Conservation (phyloP, 805 yeast species). For the Teunomyces kruisii region DNA sequence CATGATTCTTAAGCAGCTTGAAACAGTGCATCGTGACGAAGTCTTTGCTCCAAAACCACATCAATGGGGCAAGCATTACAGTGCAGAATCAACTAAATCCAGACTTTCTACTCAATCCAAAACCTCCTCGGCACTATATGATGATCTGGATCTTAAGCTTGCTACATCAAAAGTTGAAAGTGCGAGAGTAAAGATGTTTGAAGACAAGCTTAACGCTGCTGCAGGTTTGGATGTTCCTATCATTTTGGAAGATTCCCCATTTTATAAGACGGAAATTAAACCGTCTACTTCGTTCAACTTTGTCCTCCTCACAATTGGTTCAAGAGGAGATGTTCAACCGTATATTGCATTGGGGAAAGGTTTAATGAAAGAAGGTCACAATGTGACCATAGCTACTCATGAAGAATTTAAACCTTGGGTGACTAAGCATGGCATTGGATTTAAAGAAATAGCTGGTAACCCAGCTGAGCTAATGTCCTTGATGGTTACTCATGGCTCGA, state of each 20-base stretch:
- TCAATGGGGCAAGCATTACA: slow-evolving; percentile 24
- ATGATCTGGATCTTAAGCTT: slow-evolving; percentile 7
- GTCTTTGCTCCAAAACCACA: slow-evolving; percentile 19
- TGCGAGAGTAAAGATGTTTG: slow-evolving; percentile 66
- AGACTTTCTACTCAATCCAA: slow-evolving; percentile 9
- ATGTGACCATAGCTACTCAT: slow-evolving; percentile 84
- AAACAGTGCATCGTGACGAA: slow-evolving; percentile 31
- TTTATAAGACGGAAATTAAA: slow-evolving; percentile 46
- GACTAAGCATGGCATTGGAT: slow-evolving; percentile 60
- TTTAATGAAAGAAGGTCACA: slow-evolving; percentile 75
- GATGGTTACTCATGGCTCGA: slow-evolving; percentile 88
- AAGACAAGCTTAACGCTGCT: slow-evolving; percentile 59
- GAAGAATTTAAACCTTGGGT: slow-evolving; percentile 79
- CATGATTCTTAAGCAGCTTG: slow-evolving; percentile 52
- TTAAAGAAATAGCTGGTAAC: slow-evolving; percentile 81
- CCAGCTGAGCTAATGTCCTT: slow-evolving; percentile 89
- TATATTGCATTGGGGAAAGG: slow-evolving; percentile 89
- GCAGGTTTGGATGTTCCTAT: slow-evolving; percentile 69
- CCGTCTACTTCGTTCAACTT: slow-evolving; percentile 59
- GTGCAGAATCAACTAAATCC: slow-evolving; percentile 14
- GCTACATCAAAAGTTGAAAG: slow-evolving; percentile 39
- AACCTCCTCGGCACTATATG: neutral
- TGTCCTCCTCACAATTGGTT: slow-evolving; percentile 83
- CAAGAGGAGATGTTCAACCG: slow-evolving; percentile 97
- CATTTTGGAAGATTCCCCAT: slow-evolving; percentile 65